Evolutionary conservation across 352 stramenopile species (phyloP), one percentile per base, ranked within the genome.

Genomic region (Globisporangium spinosum): DNA sequence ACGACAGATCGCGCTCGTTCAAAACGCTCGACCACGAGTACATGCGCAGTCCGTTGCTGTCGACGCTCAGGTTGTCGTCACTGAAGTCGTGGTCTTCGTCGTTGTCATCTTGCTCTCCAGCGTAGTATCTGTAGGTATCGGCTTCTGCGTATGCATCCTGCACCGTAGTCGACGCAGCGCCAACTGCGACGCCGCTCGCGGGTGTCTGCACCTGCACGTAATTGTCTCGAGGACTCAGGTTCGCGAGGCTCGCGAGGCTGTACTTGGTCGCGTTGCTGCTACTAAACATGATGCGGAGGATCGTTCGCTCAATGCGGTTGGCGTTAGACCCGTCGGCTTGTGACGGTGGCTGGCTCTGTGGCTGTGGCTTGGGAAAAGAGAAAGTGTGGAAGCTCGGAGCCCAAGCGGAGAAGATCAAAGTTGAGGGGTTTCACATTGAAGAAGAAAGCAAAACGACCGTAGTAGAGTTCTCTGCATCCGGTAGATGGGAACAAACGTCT

Each of bases 31-130:
- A 60, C 62, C 62, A 67, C 20, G 47, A 10, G 47, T 67, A 43
- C 47, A 67, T 67, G 29, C 29, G 62, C 25, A 67, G 47, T 9
- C 62, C 62, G 20, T 67, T 67, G 40, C 59, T 64, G 59, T 64
- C 59, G 25, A 59, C 6, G 25, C 5, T 45, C 20, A 23, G 38
- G 40, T 34, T 56, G 5, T 56, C 20, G 4, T 60, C 55, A 23
- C 38, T 45, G 13, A 45, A 27, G 15, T 40, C 27, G 2, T 55
- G n/a, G 6, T 55, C 47, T 27, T 55, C n/a, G 2, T 3, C 45
- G 4, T 55, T 9, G 8, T 55, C n/a, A 5, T 64, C 40, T 45
- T 57, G 23, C 5, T 57, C 35, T 9, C 22, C 58, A 47, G 35
- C 9, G 22, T 40, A 29, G 45, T 15, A 56, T 40, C 15, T 29